Conservation (phyloP, 2,329 filamentous ascomycete species). For the Fusarium sp. region DNA sequence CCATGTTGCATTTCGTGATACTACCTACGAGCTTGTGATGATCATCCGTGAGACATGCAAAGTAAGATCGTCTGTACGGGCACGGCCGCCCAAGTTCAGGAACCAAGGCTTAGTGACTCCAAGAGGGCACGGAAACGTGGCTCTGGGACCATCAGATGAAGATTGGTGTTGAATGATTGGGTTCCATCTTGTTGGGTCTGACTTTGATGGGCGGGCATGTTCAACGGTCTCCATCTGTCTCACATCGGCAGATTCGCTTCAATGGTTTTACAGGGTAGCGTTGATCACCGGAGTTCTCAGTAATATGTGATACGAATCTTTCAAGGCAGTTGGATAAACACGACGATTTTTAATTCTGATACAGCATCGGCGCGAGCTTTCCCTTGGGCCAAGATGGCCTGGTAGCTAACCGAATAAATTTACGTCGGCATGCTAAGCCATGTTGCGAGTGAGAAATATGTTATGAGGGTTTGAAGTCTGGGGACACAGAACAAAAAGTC, state of each 20-base stretch:
- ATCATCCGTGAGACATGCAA: background rate
- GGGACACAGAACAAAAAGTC: background rate
- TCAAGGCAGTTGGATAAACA: accelerated
- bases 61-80: background rate
- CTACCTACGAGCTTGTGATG: background rate
- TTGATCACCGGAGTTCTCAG: accelerated
- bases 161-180: background rate
- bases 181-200: background rate
- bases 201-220: accelerated
- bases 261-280: background rate
- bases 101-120: background rate
- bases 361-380: background rate
- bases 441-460: background rate
- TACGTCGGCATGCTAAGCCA: accelerated
- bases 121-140: background rate
- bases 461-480: background rate
- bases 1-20: constrained; percentile 9
- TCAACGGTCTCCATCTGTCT: too few relatives aligned
- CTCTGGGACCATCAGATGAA: background rate
- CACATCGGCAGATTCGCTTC: accelerated
- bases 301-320: accelerated
- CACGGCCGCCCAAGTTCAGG: background rate
- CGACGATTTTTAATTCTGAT: accelerated
- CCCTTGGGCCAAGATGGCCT: accelerated
- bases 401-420: accelerated